These are phyloP conservation scores for Endoconidiophora laricicola DNA, from an alignment of 2,329 filamentous ascomycete genomes.

Conservation along the genomic window DNA sequence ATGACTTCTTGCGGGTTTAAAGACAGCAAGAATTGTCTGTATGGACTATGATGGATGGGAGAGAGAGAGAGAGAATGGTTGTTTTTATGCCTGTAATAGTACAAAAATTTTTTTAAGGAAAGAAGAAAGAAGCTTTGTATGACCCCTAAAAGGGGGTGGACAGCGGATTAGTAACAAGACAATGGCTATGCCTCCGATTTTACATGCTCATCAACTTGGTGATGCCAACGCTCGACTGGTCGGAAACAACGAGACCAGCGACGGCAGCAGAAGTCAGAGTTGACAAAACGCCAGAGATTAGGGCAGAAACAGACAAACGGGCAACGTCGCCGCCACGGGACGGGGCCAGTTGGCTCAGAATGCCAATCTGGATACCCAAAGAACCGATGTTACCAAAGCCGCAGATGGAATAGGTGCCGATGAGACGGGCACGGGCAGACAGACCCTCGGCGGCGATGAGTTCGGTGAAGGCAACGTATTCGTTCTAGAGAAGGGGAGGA, in stretches of 20 bases:
- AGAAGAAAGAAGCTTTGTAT: too few species aligned
- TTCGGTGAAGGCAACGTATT: slow-evolving; percentile 55
- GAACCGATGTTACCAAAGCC: slow-evolving; percentile 76
- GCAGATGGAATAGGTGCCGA: slow-evolving; percentile 74
- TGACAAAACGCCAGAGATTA: slow-evolving; percentile 60
- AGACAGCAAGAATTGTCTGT: too few species aligned
- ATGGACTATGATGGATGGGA: too few species aligned
- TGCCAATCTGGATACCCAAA: slow-evolving; percentile 78
- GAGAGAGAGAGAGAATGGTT: too few species aligned
- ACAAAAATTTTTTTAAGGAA: too few species aligned
- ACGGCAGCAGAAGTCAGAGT: slow-evolving; percentile 66
- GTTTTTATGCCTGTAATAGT: too few species aligned
- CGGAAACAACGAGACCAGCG: slow-evolving; percentile 56
- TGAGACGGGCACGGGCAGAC: slow-evolving; percentile 55
- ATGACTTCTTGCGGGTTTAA: too few species aligned
- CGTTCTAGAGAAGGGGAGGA: slow-evolving; percentile 37
- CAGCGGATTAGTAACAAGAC: too few species aligned
- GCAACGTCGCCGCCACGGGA: slow-evolving; percentile 59
- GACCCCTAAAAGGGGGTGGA: too few species aligned
- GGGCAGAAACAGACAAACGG: slow-evolving; percentile 56
- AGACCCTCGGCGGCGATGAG: slow-evolving; percentile 42
- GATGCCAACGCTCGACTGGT: slow-evolving; percentile 19
- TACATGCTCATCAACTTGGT: slow-evolving; percentile 11
- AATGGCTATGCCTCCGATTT: not conserved
- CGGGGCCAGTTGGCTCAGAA: slow-evolving; percentile 66